Conservation (phyloP, 176 grass and related monocot genomes). For the Phyllostachys edulis region DNA sequence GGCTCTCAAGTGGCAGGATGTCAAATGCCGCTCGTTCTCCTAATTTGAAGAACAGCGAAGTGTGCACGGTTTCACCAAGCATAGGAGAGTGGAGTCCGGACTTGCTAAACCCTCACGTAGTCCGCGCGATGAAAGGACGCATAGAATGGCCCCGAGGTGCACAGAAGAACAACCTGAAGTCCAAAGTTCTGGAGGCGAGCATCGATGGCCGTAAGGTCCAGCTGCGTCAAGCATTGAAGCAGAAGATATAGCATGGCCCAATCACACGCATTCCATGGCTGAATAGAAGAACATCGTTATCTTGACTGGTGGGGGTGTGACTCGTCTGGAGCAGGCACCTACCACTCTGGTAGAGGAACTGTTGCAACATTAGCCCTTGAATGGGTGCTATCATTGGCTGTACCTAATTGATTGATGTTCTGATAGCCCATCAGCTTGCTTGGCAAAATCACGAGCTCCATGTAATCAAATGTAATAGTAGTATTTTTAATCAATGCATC, state of each 20-base stretch:
- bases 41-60: slow-evolving; percentile 44
- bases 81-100: slow-evolving; percentile 57
- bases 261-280: background rate
- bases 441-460: slow-evolving; percentile 19
- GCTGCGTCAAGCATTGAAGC: slow-evolving; percentile 62
- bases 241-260: slow-evolving; percentile 56
- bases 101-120: slow-evolving; percentile 48
- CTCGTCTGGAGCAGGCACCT: background rate
- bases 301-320: background rate
- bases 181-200: slow-evolving; percentile 53
- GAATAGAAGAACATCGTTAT: background rate
- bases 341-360: background rate
- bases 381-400: slow-evolving; percentile 2
- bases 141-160: slow-evolving; percentile 46
- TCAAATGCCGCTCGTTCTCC: slow-evolving; percentile 43
- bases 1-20: slow-evolving; percentile 50
- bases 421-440: slow-evolving; percentile 25
- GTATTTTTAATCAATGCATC: slow-evolving; percentile 18
- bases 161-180: slow-evolving; percentile 67
- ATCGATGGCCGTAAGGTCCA: slow-evolving; percentile 65
- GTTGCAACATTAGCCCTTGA: slow-evolving; percentile 4
- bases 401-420: slow-evolving; percentile 33
- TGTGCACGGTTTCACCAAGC: slow-evolving; percentile 51
- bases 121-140: slow-evolving; percentile 44
- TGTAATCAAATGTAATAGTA: slow-evolving; percentile 55